Percentiles rank a stretch among this genome's conserved stretches.
phyloP scores from a whole-genome alignment of 2,329 filamentous ascomycete genomes.

The Fusarium sp. region DNA sequence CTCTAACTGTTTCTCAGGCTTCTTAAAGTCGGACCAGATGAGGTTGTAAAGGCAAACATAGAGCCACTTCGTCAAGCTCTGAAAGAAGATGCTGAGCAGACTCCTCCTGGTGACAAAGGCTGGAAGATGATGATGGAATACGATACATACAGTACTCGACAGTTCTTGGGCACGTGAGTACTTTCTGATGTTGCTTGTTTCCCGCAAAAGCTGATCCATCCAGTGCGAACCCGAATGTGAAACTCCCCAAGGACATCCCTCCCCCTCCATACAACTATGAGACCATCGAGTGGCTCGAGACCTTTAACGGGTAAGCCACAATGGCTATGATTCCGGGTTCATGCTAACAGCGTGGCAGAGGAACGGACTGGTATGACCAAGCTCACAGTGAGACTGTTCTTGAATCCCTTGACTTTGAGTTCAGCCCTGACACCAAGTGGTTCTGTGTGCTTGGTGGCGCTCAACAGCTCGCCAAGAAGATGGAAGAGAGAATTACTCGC shows the following conservation, averaged over 20 bases:
- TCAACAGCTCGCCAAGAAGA: conserved; percentile 6
- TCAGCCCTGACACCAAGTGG: background rate
- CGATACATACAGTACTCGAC: conserved; percentile 12
- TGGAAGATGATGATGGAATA: conserved; percentile 9
- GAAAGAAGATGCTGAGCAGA: background rate
- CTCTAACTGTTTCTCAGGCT: background rate
- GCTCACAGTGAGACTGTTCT: conserved; percentile 8
- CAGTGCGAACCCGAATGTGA: background rate
- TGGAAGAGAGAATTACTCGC: background rate
- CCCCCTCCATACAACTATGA: background rate
- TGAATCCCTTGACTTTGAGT: conserved; percentile 8
- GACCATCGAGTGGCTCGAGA: conserved; percentile 18
- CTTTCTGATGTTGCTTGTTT: fast-evolving
- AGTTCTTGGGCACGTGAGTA: conserved; percentile 1
- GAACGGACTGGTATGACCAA: conserved; percentile 16
- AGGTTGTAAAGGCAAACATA: background rate
- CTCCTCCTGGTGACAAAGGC: background rate
- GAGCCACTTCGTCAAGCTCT: background rate
- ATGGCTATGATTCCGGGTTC: fast-evolving
- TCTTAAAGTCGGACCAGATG: background rate
- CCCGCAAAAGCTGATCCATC: background rate
- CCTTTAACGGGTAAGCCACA: background rate
- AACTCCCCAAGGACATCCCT: background rate
- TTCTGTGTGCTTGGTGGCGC: conserved; percentile 9
- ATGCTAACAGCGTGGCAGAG: background rate